A percentile compares a stretch with the other conserved stretches of the same genome.
These are phyloP conservation scores for Entamoeba invadens DNA, from an alignment of 208 protist species.

Conservation along the genomic window DNA sequence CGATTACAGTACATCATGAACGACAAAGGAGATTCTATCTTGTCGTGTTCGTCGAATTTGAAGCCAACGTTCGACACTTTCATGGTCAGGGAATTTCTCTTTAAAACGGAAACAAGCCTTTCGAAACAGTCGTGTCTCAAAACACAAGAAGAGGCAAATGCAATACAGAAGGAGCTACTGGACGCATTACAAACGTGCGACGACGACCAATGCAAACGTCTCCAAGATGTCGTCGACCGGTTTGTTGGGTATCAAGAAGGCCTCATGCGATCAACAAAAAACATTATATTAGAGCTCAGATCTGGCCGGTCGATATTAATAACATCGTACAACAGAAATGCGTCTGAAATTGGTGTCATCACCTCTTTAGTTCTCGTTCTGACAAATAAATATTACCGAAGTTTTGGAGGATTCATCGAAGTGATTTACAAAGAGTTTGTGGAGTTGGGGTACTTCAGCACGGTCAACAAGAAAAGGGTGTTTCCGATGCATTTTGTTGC, in stretches of 20 bases:
- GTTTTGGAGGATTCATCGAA: constrained; percentile 53
- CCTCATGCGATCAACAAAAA: not conserved
- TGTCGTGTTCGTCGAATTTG: not conserved
- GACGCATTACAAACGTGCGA: not conserved
- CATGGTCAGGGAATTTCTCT: not conserved
- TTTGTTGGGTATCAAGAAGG: not conserved
- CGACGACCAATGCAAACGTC: not conserved
- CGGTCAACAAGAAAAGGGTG: not conserved
- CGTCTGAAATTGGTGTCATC: not conserved
- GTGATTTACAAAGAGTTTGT: constrained; percentile 79
- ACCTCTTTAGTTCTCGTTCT: constrained; percentile 58
- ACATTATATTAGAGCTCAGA: not conserved
- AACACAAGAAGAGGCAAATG: not conserved
- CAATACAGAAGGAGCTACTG: not conserved
- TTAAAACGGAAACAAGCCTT: not conserved
- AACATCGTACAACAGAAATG: not conserved
- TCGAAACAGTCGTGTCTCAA: not conserved
- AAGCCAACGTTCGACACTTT: not conserved
- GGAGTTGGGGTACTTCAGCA: constrained; percentile 57
- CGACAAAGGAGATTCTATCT: not conserved
- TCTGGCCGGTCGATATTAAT: not conserved
- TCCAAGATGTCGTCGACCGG: not conserved
- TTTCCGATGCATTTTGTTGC: not conserved
- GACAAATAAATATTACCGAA: constrained; percentile 74
- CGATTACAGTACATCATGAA: not conserved